phyloP scores from a whole-genome alignment of 208 protist genomes.

The Lotmaria passim region DNA sequence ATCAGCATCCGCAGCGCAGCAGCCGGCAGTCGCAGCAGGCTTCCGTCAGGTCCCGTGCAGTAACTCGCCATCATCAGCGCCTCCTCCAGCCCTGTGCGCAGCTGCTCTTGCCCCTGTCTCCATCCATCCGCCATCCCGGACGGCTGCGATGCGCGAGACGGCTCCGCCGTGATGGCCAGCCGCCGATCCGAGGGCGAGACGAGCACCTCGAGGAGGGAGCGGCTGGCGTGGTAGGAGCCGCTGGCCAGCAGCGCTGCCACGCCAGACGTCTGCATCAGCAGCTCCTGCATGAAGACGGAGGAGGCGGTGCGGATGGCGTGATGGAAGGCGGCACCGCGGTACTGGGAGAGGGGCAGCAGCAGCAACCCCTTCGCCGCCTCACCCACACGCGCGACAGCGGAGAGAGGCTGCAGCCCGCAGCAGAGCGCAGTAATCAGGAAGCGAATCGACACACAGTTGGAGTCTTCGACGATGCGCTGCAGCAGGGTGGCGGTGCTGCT shows the following conservation, averaged over 20 bases:
- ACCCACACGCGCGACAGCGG: constrained; percentile 51
- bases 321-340: constrained; percentile 34
- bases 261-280: constrained; percentile 35
- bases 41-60: constrained; percentile 34
- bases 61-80: constrained; percentile 35
- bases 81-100: constrained; percentile 34
- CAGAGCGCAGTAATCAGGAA: constrained; percentile 51
- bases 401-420: constrained; percentile 62
- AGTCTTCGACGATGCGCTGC: constrained; percentile 40
- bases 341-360: constrained; percentile 52
- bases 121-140: constrained; percentile 28
- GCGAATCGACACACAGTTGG: constrained; percentile 39
- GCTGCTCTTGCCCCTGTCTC: constrained; percentile 35
- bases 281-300: constrained; percentile 38
- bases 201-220: constrained; percentile 33
- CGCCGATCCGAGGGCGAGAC: constrained; percentile 10
- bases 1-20: constrained; percentile 43
- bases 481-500: constrained; percentile 27
- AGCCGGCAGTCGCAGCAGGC: constrained; percentile 35
- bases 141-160: constrained; percentile 31
- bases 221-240: constrained; percentile 37
- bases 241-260: constrained; percentile 38
- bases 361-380: constrained; percentile 48
- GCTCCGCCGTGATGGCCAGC: constrained; percentile 19
- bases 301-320: constrained; percentile 43